Conservation (phyloP, 139 green algal genomes). For the Closterium sp. region DNA sequence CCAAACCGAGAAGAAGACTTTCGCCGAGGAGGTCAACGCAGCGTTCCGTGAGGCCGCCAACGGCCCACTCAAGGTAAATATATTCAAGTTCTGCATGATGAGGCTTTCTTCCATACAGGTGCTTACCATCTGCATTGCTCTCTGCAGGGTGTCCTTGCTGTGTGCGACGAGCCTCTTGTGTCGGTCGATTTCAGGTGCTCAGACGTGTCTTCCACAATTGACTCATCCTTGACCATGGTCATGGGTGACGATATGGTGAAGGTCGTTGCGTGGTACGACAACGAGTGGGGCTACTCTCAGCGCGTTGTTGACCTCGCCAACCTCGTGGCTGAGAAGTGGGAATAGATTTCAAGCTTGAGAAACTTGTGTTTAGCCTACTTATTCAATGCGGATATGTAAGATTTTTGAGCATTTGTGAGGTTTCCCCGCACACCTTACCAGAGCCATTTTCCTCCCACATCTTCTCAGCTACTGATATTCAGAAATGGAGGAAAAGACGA, state of each 20-base stretch:
- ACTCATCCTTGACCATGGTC: conserved; percentile 66
- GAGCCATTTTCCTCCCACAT: too few relatives aligned
- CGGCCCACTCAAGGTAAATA: conserved; percentile 47
- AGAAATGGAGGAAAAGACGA: too few relatives aligned
- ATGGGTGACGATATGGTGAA: conserved; percentile 70
- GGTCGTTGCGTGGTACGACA: conserved; percentile 61
- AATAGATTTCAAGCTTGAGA: not conserved
- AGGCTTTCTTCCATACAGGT: not conserved
- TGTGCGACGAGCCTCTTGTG: conserved; percentile 63
- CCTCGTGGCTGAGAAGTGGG: conserved; percentile 57
- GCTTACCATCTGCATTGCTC: not conserved
- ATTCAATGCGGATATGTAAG: not conserved
- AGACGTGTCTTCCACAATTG: conserved; percentile 63
- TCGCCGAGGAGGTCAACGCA: conserved; percentile 62
- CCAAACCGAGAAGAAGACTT: conserved; percentile 73
- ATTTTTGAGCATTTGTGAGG: not conserved
- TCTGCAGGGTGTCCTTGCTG: conserved; percentile 49
- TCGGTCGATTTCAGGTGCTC: conserved; percentile 63
- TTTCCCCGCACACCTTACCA: too few relatives aligned
- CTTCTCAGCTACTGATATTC: too few relatives aligned
- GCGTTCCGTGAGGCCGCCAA: conserved; percentile 61
- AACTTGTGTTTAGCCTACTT: not conserved
- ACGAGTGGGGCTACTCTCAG: conserved; percentile 60
- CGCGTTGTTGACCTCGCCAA: conserved; percentile 65
- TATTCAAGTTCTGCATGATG: not conserved